These are phyloP conservation scores for Amanita thiersii DNA, from an alignment of 768 basidiomycete genomes.

Conservation along the genomic window DNA sequence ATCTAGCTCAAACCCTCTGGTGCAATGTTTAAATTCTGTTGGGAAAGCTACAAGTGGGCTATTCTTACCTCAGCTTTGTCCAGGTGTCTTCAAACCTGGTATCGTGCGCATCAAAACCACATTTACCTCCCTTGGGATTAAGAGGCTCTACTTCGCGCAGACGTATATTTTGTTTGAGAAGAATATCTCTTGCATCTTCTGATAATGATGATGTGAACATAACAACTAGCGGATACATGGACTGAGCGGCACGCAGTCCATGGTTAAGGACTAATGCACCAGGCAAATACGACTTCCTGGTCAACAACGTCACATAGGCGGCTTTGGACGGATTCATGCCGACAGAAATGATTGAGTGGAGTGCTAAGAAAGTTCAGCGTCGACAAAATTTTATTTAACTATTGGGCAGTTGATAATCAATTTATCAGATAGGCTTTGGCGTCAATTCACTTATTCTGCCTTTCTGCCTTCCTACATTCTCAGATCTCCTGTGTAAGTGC, in stretches of 20 bases:
- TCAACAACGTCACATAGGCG: constrained; percentile 72
- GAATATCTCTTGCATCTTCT: constrained; percentile 37
- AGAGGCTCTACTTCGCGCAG: constrained; percentile 55
- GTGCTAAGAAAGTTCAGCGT: neutral
- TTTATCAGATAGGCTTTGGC: constrained; percentile 2
- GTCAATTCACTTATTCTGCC: neutral
- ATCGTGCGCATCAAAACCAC: constrained; percentile 34
- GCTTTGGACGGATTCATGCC: constrained; percentile 33
- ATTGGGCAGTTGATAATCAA: neutral
- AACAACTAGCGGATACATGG: constrained; percentile 70
- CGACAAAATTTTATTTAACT: neutral
- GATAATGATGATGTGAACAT: constrained; percentile 63
- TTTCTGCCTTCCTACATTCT: neutral
- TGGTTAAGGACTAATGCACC: constrained; percentile 56
- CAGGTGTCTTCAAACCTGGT: constrained; percentile 61
- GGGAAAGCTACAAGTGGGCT: neutral
- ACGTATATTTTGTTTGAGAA: constrained; percentile 45
- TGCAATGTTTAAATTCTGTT: constrained; percentile 3
- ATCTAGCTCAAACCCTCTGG: constrained; percentile 53
- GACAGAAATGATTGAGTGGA: no score
- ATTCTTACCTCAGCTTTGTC: constrained; percentile 51
- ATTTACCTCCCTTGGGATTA: constrained; percentile 35
- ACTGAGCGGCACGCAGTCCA: constrained; percentile 43
- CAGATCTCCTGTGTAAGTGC: neutral
- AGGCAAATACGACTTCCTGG: constrained; percentile 58